Evolutionary conservation across 2,329 filamentous ascomycete species (phyloP), one percentile per base, ranked within the genome.

Genomic region (Aspergillus fructus): DNA sequence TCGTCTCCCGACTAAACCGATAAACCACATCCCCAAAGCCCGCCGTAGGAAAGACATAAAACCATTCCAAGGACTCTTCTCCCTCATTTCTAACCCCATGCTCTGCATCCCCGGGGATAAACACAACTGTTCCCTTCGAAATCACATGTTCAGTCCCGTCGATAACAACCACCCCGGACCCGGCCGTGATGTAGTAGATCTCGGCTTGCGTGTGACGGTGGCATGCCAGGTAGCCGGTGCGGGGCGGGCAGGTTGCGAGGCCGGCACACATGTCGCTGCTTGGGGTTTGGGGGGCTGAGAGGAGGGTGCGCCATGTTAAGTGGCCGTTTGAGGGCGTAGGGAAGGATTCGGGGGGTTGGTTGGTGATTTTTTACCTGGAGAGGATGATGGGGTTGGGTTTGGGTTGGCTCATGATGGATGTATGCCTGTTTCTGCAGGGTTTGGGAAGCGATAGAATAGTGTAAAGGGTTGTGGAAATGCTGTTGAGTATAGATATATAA

Each of bases 171-270:
- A 74, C 61, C 0, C 74, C 77, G 0, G 57, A 63, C 0, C 77
- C 77, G 0, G 69, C 59, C 0, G 73, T 65, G 17, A 80, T 64
- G 53, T 79, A 67, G 51, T 79, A 80, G 1, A 80, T 68, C 61
- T 79, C 78, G 0, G 78, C 72, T 39, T 79, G 77, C 4, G 57
- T 42, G 52, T 79, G 78, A 0, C 73, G 68, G 60, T 80, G 77
- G 4, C 34, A 17, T 3, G 34, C 19, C 6, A 49, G 48, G 13
- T 15, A 40, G 11, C 48, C 48, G 17, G 19, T 40, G 12, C 24
- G n/a, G 0, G 17, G 19, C 4, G 48, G 33, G 19, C 48, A 49
- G 12, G 13, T 24, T n/a, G 48, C 48, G 30, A 49, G 34, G 1
- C 48, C 48, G 9, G 48, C 48, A 34, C 33, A 24, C 17, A 49